A percentile compares a stretch with the other conserved stretches of the same genome.
phyloP scores from a whole-genome alignment of 495 filamentous ascomycete species.

The Trichoderma erinaceum region DNA sequence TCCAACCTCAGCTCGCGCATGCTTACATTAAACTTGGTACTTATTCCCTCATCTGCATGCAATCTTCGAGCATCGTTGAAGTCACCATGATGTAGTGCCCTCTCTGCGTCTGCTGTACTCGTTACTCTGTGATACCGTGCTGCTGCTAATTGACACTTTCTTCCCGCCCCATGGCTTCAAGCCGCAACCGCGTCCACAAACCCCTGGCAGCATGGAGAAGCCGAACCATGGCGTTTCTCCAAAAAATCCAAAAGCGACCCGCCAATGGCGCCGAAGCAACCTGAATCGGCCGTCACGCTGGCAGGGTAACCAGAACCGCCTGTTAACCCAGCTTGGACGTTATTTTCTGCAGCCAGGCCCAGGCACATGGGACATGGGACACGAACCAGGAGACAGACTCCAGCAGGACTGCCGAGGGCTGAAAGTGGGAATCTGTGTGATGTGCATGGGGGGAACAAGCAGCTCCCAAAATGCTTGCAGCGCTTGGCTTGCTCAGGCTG shows the following conservation, averaged over 20 bases:
- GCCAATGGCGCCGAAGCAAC: not conserved
- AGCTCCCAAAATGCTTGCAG: no score
- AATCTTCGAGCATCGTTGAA: not conserved
- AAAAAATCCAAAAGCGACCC: not conserved
- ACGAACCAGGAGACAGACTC: not conserved
- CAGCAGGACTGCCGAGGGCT: not conserved
- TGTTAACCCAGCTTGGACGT: not conserved
- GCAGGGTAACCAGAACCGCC: not conserved
- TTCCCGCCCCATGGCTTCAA: not conserved
- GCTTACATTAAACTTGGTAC: not conserved
- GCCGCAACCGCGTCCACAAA: not conserved
- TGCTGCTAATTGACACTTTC: no score
- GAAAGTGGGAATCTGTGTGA: not conserved
- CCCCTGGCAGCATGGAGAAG: not conserved
- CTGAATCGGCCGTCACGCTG: not conserved
- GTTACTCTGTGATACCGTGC: not conserved
- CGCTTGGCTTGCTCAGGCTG: no score
- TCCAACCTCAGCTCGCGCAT: not conserved
- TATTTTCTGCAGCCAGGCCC: no score
- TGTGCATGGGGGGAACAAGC: not conserved
- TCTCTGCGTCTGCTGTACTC: not conserved
- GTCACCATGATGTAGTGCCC: not conserved
- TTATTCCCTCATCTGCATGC: slow-evolving; percentile 8
- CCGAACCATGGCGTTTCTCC: not conserved
- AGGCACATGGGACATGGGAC: not conserved